Evolutionary conservation across 1,139 yeast genomes (phyloP), one percentile per base, ranked within the genome.

Genomic region (Saccharomycopsis hybrid): DNA sequence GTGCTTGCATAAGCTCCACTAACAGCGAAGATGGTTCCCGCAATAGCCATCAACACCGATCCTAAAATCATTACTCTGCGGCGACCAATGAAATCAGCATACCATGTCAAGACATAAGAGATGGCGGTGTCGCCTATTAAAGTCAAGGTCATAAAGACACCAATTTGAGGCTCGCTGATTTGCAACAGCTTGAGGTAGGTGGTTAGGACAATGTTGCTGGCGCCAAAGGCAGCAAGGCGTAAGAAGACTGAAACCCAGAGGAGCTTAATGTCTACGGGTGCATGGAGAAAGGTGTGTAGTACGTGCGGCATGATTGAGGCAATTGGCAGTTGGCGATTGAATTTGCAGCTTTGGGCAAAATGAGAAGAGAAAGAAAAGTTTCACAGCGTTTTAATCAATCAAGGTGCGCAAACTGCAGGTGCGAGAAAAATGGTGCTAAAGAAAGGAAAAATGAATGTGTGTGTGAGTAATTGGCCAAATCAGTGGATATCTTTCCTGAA

Each of bases 101-200:
- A 74, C 83, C 90, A 82, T 0, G 96, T 85, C 51, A 88, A 68
- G 37, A 77, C 51, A 61, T 82, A 83, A 4, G 95, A 85, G 11
- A 88, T 72, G 0, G 77, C 51, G 0, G 89, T 86, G 62, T 88
- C 96, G 1, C 96, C 97, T 1, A 82, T 63, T 56, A 88, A 68
- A 0, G 96, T 88, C 51, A 82, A 67, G 0, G 95, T 78, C 96
- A 89, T 88, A 63, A 89, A 89, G 36, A 78, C 54, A 2, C 97
- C 97, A 46, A 85, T 84, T 39, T 70, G 64, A 1, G 75, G 62
- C 52, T 85, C 88, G 0, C 76, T 59, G 44, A 85, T 71, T 2
- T 74, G 76, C 4, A 85, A 64, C 3, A 74, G 71, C 51, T 75
- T 76, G 46, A 89, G 71, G 58, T 81, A 87, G 13, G 86, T 71